phyloP scores from a whole-genome alignment of 495 filamentous ascomycete species.

The Chaetomium cochliodes region DNA sequence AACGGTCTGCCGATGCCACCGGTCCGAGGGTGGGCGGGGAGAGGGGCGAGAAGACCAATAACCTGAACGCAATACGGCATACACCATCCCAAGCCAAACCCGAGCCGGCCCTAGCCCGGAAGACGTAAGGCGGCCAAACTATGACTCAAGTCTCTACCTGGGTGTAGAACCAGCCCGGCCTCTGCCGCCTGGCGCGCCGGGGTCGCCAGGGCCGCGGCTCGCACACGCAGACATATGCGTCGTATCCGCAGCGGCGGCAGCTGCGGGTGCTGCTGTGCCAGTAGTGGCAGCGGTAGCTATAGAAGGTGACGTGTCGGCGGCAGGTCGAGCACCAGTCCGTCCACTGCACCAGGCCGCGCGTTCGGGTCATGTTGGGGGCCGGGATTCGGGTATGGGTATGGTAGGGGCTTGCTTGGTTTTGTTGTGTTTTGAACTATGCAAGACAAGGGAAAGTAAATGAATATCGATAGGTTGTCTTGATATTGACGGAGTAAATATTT shows the following conservation, averaged over 20 bases:
- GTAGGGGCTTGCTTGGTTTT: too few species aligned
- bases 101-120: neutral
- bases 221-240: neutral
- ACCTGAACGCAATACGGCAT: too few species aligned
- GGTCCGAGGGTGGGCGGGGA: too few species aligned
- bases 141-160: neutral
- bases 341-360: constrained; percentile 3
- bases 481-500: too few species aligned
- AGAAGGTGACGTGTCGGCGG: constrained; percentile 13
- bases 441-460: too few species aligned
- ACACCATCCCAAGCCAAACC: neutral
- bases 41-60: too few species aligned
- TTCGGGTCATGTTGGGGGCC: neutral
- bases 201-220: neutral
- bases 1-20: too few species aligned
- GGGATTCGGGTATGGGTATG: too few species aligned
- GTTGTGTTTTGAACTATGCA: too few species aligned
- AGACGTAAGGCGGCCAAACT: too few species aligned
- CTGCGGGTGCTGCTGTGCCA: neutral
- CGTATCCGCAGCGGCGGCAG: constrained; percentile 9
- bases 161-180: neutral
- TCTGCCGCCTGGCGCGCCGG: neutral
- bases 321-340: constrained; percentile 15
- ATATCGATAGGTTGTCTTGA: too few species aligned
- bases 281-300: constrained; percentile 5